phyloP scores from a whole-genome alignment of 495 filamentous ascomycete species.

The Trichoderma erinaceum region DNA sequence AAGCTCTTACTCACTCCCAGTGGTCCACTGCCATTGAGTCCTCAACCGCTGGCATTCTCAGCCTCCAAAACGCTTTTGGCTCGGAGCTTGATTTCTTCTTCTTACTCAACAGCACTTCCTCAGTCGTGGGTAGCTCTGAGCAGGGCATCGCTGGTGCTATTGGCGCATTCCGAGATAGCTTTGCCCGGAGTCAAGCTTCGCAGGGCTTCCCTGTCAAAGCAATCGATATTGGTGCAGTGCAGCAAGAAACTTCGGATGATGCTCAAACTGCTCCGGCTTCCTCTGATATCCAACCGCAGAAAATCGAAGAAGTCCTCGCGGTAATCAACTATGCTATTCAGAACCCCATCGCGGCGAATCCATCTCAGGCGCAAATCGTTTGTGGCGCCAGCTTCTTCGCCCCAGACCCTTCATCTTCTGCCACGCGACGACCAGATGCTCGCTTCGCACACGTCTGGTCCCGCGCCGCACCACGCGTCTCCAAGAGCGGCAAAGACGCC shows the following conservation, averaged over 20 bases:
- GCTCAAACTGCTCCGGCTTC: neutral
- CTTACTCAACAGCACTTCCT: conserved; percentile 43
- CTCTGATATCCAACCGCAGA: conserved; percentile 13
- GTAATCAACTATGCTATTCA: conserved; percentile 15
- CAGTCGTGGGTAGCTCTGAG: conserved; percentile 38
- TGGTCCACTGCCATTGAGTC: conserved; percentile 30
- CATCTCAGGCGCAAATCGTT: conserved; percentile 7
- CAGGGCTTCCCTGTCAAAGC: conserved; percentile 31
- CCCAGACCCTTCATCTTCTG: neutral
- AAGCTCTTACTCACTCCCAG: conserved; percentile 30
- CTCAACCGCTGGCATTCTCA: conserved; percentile 26
- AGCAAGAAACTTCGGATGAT: conserved; percentile 19
- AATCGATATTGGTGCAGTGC: conserved; percentile 34
- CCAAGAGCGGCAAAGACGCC: conserved; percentile 4
- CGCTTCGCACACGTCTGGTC: conserved; percentile 17
- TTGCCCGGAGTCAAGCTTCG: conserved; percentile 25
- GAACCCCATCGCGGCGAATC: neutral
- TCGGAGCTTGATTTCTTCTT: conserved; percentile 51
- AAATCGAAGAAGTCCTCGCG: conserved; percentile 9
- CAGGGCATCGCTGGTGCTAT: conserved; percentile 49
- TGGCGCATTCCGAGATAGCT: conserved; percentile 41
- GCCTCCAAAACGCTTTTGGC: conserved; percentile 33
- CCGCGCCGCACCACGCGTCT: neutral
- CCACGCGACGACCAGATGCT: conserved; percentile 12
- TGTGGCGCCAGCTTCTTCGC: conserved; percentile 5